These are phyloP conservation scores for Dendrocalamus sinicus DNA, from an alignment of 176 grass and related monocot species.

Conservation along the genomic window DNA sequence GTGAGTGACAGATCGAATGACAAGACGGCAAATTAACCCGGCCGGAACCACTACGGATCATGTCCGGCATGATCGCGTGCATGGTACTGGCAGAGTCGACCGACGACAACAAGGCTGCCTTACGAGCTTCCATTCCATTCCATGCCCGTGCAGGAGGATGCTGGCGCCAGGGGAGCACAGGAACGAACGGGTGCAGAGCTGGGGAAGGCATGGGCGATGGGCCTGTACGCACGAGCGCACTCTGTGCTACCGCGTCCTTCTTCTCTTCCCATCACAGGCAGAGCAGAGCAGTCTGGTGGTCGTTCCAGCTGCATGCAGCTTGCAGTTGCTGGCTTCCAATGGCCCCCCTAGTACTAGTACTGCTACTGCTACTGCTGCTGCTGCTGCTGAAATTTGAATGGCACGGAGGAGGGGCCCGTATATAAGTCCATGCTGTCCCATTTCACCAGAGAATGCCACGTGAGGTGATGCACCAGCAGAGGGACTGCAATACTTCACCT, in stretches of 20 bases:
- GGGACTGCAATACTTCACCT: background rate
- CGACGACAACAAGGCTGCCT: too few species aligned
- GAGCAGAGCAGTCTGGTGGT: background rate
- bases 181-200: background rate
- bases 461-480: background rate
- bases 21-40: too few species aligned
- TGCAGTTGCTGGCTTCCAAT: background rate
- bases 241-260: background rate
- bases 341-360: too few species aligned
- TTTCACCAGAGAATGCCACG: background rate
- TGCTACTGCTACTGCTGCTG: background rate
- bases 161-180: slow-evolving; percentile 5
- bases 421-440: background rate
- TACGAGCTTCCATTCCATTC: background rate
- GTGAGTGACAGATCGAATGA: too few species aligned
- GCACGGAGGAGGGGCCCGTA: background rate
- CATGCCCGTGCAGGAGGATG: background rate
- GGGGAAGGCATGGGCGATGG: background rate
- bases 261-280: background rate
- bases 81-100: too few species aligned
- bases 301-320: background rate
- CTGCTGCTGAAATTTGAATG: too few species aligned
- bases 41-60: too few species aligned
- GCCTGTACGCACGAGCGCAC: background rate
- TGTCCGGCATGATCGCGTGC: too few species aligned